Conservation (phyloP, 805 yeast species). For the Candida broadrunensis region DNA sequence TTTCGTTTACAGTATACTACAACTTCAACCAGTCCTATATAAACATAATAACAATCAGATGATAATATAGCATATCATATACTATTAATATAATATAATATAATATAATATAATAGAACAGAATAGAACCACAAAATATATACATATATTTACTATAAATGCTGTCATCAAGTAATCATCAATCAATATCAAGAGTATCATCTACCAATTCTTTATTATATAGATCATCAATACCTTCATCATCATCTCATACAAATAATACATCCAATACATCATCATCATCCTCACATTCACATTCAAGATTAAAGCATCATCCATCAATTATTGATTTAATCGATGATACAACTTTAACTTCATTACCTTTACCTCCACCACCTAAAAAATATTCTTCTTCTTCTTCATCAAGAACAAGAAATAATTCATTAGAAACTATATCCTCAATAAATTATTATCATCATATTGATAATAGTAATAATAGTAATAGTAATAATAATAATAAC, state of each 20-base stretch:
- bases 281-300: not conserved
- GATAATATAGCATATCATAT: no score
- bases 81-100: not conserved
- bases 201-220: not conserved
- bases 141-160: no score
- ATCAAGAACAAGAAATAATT: not conserved
- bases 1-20: no score
- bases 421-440: not conserved
- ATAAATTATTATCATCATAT: not conserved
- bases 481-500: conserved; percentile 9
- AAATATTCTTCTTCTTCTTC: not conserved
- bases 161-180: no score
- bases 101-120: no score
- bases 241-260: not conserved
- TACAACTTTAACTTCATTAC: conserved; percentile 47
- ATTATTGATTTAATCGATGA: conserved; percentile 48
- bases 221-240: not conserved
- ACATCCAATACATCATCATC: not conserved
- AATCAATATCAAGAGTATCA: not conserved
- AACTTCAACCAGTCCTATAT: no score
- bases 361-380: conserved; percentile 48
- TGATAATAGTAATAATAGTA: conserved; percentile 7
- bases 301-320: conserved; percentile 32
- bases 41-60: no score
- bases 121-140: no score